Evolutionary conservation across 2,329 filamentous ascomycete genomes (phyloP).

Genomic region (Chalaropsis thielavioides): DNA sequence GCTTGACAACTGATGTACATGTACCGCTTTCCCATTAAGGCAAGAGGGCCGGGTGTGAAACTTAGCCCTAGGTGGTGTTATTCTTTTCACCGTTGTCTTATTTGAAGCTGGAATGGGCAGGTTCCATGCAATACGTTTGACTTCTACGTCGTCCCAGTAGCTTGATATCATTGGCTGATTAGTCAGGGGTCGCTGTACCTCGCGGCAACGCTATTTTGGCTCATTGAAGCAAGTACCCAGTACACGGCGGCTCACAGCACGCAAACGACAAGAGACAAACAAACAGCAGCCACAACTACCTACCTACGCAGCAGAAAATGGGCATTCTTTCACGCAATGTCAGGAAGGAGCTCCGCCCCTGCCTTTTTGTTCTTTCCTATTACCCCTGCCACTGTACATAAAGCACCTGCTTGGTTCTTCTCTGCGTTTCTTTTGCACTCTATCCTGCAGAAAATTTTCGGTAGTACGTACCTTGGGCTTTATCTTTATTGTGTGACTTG

Average conservation of each 20-base stretch:
- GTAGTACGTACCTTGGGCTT: neutral
- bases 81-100: neutral
- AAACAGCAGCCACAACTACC: neutral
- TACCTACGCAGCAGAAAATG: neutral
- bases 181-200: slow-evolving; percentile 13
- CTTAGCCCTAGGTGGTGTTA: neutral
- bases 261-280: neutral
- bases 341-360: neutral
- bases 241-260: neutral
- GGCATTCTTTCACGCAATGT: neutral
- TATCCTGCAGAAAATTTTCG: neutral
- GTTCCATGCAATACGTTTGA: slow-evolving; percentile 15
- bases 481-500: neutral
- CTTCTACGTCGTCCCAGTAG: slow-evolving; percentile 11
- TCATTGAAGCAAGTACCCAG: neutral
- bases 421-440: neutral
- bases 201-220: neutral
- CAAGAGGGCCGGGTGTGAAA: neutral
- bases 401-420: neutral
- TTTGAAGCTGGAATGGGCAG: neutral
- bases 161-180: slow-evolving; percentile 14
- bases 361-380: neutral
- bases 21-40: neutral
- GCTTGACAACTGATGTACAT: neutral
- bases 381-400: neutral